Percentiles rank a stretch among this genome's conserved stretches.
phyloP scores from a whole-genome alignment of 2,329 filamentous ascomycete species.

The Neofusicoccum cordaticola region DNA sequence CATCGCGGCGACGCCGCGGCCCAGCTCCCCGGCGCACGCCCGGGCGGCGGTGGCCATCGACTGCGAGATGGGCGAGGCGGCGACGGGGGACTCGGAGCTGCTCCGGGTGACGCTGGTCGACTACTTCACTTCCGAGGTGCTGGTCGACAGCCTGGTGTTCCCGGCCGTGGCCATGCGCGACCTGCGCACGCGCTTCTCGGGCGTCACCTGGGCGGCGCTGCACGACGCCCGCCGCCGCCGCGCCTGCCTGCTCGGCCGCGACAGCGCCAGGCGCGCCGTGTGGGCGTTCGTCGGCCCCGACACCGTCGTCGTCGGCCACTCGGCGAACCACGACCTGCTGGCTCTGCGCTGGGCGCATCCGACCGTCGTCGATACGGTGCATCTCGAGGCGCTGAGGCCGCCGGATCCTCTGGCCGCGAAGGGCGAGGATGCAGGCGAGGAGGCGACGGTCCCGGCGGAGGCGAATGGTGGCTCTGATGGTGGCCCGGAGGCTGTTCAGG shows the following conservation, averaged over 20 bases:
- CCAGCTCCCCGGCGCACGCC: neutral
- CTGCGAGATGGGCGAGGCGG: slow-evolving; percentile 55
- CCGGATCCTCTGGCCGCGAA: neutral
- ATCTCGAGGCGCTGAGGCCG: slow-evolving; percentile 22
- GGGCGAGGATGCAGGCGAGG: slow-evolving; percentile 5
- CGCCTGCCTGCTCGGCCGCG: slow-evolving; percentile 42
- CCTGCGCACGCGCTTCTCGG: slow-evolving; percentile 52
- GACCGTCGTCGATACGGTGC: slow-evolving; percentile 45
- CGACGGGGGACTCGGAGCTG: slow-evolving; percentile 47
- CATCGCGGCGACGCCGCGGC: neutral
- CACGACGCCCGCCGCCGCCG: slow-evolving; percentile 31
- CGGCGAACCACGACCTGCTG: slow-evolving; percentile 42
- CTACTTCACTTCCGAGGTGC: slow-evolving; percentile 48
- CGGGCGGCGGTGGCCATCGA: slow-evolving; percentile 47
- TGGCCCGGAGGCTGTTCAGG: neutral
- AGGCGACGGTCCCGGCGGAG: neutral
- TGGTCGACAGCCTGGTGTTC: slow-evolving; percentile 53
- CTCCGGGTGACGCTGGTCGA: slow-evolving; percentile 54
- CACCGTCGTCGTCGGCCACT: slow-evolving; percentile 52
- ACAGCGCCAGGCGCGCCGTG: slow-evolving; percentile 42
- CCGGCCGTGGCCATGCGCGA: slow-evolving; percentile 47
- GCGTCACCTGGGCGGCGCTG: slow-evolving; percentile 45
- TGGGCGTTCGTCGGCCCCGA: slow-evolving; percentile 45
- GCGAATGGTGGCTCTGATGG: neutral
- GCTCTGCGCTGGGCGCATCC: slow-evolving; percentile 51